Percentiles rank a stretch among this genome's conserved stretches.
Conservation (phyloP, 768 basidiomycete species). For the Chalciporus chontae region DNA sequence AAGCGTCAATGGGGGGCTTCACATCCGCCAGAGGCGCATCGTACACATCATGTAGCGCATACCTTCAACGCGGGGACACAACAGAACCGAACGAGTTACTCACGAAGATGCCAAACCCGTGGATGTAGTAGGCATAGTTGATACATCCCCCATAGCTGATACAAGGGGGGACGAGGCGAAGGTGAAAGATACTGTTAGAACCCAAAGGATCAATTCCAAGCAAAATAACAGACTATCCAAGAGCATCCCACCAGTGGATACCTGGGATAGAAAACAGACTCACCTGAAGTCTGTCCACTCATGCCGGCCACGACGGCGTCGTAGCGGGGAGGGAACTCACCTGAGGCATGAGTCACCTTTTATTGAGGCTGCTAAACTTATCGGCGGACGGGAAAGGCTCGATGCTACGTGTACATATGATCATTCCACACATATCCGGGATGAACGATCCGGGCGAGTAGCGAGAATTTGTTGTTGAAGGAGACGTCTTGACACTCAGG, state of each 20-base stretch:
- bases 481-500: background rate
- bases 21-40: background rate
- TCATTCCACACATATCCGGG: too few relatives aligned
- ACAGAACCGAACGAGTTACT: background rate
- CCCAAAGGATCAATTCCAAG: background rate
- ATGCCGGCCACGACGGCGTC: background rate
- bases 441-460: too few relatives aligned
- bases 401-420: background rate
- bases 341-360: background rate
- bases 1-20: background rate
- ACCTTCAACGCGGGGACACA: background rate
- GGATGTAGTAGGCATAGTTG: background rate
- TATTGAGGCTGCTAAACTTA: background rate
- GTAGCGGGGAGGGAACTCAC: background rate
- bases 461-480: background rate
- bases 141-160: too few relatives aligned
- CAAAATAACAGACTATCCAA: background rate
- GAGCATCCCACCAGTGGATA: background rate
- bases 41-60: background rate
- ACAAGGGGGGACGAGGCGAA: background rate
- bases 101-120: background rate
- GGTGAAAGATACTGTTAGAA: background rate
- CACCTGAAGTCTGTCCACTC: background rate
- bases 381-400: background rate
- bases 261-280: background rate